These are phyloP conservation scores for Suillus discolor DNA, from an alignment of 768 basidiomycete genomes.

Conservation along the genomic window DNA sequence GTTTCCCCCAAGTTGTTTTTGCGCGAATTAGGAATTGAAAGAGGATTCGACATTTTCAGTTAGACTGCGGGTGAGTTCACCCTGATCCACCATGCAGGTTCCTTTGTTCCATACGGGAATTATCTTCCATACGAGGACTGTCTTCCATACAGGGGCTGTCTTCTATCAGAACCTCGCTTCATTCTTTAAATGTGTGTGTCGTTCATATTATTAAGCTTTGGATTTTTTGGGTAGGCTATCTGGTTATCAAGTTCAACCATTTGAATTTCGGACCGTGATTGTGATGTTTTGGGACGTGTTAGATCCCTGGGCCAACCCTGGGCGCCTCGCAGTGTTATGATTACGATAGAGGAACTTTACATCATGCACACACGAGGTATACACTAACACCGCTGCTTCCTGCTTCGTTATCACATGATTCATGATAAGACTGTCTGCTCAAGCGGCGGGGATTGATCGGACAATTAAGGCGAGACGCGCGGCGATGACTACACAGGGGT, in stretches of 20 bases:
- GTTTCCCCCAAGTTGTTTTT: background rate
- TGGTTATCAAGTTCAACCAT: slow-evolving; percentile 2
- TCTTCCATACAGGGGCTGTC: background rate
- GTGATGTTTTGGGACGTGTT: slow-evolving; percentile 69
- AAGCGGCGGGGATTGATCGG: slow-evolving; percentile 30
- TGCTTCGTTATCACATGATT: slow-evolving; percentile 49
- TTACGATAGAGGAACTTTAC: slow-evolving; percentile 50
- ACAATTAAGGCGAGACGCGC: slow-evolving; percentile 38
- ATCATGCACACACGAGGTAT: slow-evolving; percentile 60
- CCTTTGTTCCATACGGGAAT: background rate
- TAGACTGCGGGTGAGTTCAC: background rate
- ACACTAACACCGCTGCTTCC: slow-evolving; percentile 46
- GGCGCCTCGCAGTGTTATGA: slow-evolving; percentile 35
- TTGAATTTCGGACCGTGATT: slow-evolving; percentile 4
- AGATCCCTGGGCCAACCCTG: slow-evolving; percentile 57
- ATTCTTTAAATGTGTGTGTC: slow-evolving; percentile 36
- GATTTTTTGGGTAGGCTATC: slow-evolving; percentile 5
- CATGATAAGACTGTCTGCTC: slow-evolving; percentile 31
- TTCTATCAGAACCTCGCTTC: background rate
- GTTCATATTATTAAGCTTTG: slow-evolving; percentile 1
- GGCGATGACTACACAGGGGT: slow-evolving; percentile 53
- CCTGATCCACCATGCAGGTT: background rate
- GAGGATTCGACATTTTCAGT: background rate
- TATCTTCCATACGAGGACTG: too few relatives aligned
- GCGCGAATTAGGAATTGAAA: background rate